phyloP scores from a whole-genome alignment of 129 eudicot species.

The Erigeron canadensis region DNA sequence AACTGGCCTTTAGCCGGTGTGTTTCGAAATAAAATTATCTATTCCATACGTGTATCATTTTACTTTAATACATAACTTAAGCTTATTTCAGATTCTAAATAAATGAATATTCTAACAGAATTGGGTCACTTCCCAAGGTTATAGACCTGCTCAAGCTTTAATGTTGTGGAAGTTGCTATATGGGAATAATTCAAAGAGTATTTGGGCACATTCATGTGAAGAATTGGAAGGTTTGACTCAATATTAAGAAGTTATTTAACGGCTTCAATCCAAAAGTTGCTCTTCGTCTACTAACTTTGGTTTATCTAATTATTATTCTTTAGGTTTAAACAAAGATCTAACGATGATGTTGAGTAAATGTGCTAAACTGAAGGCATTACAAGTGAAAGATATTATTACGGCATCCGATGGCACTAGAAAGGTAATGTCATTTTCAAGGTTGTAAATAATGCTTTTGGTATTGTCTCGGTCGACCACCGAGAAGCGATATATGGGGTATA shows the following conservation, averaged over 20 bases:
- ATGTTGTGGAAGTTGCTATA: conserved; percentile 95
- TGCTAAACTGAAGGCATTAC: conserved; percentile 69
- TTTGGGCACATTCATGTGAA: conserved; percentile 66
- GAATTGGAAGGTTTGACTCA: conserved; percentile 68
- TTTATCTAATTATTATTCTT: not conserved
- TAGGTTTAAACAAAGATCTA: conserved; percentile 86
- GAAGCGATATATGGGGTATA: no score
- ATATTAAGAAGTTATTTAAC: not conserved
- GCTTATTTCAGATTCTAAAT: conserved; percentile 4
- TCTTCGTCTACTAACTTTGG: not conserved
- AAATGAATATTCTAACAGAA: conserved; percentile 44
- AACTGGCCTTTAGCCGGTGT: not conserved
- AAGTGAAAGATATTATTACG: conserved; percentile 61
- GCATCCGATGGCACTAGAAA: conserved; percentile 95
- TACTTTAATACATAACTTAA: not conserved
- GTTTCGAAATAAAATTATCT: not conserved
- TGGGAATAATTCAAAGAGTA: conserved; percentile 56
- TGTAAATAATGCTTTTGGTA: no score
- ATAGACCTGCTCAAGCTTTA: conserved; percentile 87
- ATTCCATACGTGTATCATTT: not conserved
- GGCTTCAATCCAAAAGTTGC: not conserved
- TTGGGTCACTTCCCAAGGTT: conserved; percentile 82
- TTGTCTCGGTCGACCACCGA: no score
- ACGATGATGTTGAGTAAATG: conserved; percentile 54
- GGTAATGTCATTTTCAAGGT: no score